Evolutionary conservation across 257 asterid species (phyloP), one percentile per base, ranked within the genome.

Genomic region (Datura wrightii): DNA sequence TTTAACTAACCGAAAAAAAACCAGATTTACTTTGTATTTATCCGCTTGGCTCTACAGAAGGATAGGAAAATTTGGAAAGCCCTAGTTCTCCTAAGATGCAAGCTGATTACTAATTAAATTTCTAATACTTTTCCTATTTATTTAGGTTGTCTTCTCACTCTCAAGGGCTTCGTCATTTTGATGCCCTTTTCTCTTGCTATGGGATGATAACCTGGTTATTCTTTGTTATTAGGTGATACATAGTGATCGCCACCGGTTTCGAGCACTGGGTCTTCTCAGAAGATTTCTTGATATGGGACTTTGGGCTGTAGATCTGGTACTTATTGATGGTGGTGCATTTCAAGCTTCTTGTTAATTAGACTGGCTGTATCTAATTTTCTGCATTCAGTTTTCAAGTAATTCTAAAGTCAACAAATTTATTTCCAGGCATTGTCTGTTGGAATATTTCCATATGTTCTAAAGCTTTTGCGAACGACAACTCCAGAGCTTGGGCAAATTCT

Each of bases 221-320:
- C 67, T 79, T 84, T 44, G 82, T 85, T 81, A 34, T 79, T 80
- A 97, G 99, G 99, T 95, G 82, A 91, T 97, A 88, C 99, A 93
- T 67, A 95, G 97, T 91, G 99, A 95, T 70, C 90, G 94, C 89
- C 99, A 97, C 90, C 89, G 99, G 82, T 97, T 94, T 87, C 99
- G 97, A 72, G 99, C 99, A 87, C 81, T 97, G 94, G 97, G 95
- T 69, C 99, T 95, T 67, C 99, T 97, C 63, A 99, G 99, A 88
- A 95, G 98, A 90, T 97, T 97, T 90, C 91, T 97, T 86, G 99
- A 97, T 88, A 97, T 97, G 99, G 99, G 99, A 67, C 95, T 91
- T 50, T 95, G 99, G 99, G 99, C 99, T 10, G 99, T 97, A 74
- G 97, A 95, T 92, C 92, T 93, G 99, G 99, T 97, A 93, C 65